Base-by-base conservation (phyloP, 805 yeast species). In the Candida vaughaniae region DNA sequence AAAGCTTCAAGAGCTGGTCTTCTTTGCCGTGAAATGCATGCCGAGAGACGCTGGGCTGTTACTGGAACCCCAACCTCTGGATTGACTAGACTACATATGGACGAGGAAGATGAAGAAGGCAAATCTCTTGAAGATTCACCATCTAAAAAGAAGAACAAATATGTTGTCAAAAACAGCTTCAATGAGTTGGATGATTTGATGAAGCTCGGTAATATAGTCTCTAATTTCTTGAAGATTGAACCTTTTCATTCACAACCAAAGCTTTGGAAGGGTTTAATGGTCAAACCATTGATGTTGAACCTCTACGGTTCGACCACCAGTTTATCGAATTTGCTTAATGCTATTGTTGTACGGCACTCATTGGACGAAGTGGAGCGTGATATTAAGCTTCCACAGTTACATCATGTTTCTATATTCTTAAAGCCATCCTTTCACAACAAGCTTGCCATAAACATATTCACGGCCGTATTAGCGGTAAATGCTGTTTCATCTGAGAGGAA, bases 21-120 rank as follows among this genome's bases (percentile, higher is more conserved):
- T 6, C 51, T 77, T 22, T 78, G 85, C 14, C 65, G 64, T 22
- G 58, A 62, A 16, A 50, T 83, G 31, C 54, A 58, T 32, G 74
- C 75, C 6, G 90, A 82, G 49, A 65, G 87, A 34, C 69, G 75
- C 42, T 82, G 90, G 90, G 79, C 81, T 0, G 85, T 82, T 1
- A 78, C 85, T 0, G 89, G 90, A 20, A 82, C 90, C 0, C 89
- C 89, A 4, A 82, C 88, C 0, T 71, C 84, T 0, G 90, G 90
- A 0, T 59, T 82, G 35, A 80, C 88, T 0, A 71, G 69, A 29
- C 51, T 79, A 6, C 75, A 77, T 44, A 71, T 80, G 66, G 66
- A 66, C 35, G 69, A 68, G 35, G 50, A 52, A 11, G 46, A 39
- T 7, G 42, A 36, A 26, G 39, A 41, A 26, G 23, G 32, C 1